phyloP scores from a whole-genome alignment of 2,329 filamentous ascomycete genomes.

The Chaetomium olivaceum region DNA sequence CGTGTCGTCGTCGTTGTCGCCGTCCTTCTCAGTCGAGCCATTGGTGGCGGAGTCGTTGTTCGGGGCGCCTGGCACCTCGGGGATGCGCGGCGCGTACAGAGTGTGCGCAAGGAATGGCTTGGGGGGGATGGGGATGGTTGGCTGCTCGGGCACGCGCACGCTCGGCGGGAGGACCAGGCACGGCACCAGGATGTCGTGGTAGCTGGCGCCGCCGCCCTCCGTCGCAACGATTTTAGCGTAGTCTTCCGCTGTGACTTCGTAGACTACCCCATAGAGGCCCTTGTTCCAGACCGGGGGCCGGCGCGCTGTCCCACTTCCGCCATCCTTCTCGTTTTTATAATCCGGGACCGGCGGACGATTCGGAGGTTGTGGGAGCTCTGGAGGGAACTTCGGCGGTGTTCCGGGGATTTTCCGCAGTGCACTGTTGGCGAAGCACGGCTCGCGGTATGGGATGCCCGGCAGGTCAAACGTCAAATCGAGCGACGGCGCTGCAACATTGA shows the following conservation, averaged over 20 bases:
- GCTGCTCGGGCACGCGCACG: constrained; percentile 63
- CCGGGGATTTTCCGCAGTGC: constrained; percentile 57
- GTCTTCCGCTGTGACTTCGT: constrained; percentile 83
- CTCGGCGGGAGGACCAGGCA: constrained; percentile 69
- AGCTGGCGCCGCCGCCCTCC: constrained; percentile 83
- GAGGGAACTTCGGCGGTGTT: constrained; percentile 30
- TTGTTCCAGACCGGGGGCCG: constrained; percentile 69
- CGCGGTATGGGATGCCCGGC: constrained; percentile 78
- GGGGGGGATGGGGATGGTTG: constrained; percentile 58
- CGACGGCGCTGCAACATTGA: constrained; percentile 79
- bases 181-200: constrained; percentile 77
- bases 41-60: constrained; percentile 15
- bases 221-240: constrained; percentile 85
- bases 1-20: constrained; percentile 27
- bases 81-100: constrained; percentile 67
- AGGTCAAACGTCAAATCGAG: constrained; percentile 82
- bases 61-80: constrained; percentile 35
- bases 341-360: neutral
- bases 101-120: constrained; percentile 80
- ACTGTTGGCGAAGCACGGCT: constrained; percentile 91
- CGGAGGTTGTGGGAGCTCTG: constrained; percentile 9
- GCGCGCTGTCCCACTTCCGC: neutral
- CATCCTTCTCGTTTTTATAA: constrained; percentile 3
- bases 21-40: constrained; percentile 23
- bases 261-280: constrained; percentile 88